These are phyloP conservation scores for Solanum ossicruentum DNA, from an alignment of 257 asterid species.

Conservation along the genomic window DNA sequence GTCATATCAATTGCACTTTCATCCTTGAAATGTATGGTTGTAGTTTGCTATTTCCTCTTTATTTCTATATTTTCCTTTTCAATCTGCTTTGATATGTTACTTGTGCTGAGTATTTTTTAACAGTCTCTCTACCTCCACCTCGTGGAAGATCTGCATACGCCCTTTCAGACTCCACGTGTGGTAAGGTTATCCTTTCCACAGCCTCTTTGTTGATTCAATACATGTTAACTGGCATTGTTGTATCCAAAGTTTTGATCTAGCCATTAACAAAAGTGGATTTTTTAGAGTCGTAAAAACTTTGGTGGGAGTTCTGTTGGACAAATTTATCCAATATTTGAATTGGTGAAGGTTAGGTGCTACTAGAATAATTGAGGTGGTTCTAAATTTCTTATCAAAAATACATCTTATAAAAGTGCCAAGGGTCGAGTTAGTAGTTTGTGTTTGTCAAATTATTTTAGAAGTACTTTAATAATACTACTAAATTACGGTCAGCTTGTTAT, in stretches of 20 bases:
- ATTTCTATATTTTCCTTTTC: too few species aligned
- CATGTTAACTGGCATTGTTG: background rate
- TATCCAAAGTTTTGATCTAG: background rate
- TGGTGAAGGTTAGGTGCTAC: background rate
- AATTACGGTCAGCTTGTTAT: background rate
- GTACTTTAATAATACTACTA: background rate
- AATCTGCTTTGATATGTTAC: background rate
- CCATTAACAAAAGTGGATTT: background rate
- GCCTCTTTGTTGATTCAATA: background rate
- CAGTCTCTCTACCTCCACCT: background rate
- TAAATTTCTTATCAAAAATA: too few species aligned
- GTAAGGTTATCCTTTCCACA: background rate
- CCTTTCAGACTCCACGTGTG: background rate
- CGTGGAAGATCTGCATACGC: background rate
- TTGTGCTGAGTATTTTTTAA: background rate
- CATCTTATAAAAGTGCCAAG: too few species aligned
- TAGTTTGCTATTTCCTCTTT: background rate
- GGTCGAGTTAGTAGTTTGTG: background rate
- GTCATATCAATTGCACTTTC: background rate
- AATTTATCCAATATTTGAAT: too few species aligned
- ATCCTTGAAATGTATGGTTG: background rate
- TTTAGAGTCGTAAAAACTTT: too few species aligned
- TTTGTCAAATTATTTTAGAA: background rate
- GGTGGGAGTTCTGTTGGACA: too few species aligned
- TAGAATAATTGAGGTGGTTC: background rate